Evolutionary conservation across 768 basidiomycete genomes (phyloP).

Genomic region (Phanerochaete carnosa): DNA sequence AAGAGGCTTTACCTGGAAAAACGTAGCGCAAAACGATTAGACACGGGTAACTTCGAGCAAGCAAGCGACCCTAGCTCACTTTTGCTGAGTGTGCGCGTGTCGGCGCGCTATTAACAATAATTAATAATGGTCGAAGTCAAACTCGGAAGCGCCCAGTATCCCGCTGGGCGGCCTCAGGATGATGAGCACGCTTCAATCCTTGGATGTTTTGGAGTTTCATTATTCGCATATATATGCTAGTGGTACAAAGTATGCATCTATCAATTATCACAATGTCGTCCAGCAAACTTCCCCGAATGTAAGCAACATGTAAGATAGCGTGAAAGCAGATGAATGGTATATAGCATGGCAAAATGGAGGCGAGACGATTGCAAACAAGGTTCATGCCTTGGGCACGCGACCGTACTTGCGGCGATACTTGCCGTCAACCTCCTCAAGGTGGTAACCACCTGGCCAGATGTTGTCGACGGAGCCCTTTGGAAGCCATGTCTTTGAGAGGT

Average conservation of each 20-base stretch:
- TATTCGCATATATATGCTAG: neutral
- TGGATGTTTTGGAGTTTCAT: neutral
- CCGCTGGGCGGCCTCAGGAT: neutral
- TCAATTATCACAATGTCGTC: constrained; percentile 6
- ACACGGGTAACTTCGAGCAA: too few relatives aligned
- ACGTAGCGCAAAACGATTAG: too few relatives aligned
- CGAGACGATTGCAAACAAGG: neutral
- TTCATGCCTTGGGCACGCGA: constrained; percentile 32
- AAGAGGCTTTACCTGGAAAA: too few relatives aligned
- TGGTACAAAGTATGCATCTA: constrained; percentile 3
- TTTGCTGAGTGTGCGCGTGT: too few relatives aligned
- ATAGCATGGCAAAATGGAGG: neutral
- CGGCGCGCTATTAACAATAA: too few relatives aligned
- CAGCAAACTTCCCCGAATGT: neutral
- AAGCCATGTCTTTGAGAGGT: constrained; percentile 82
- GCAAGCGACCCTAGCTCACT: too few relatives aligned
- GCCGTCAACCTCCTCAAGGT: constrained; percentile 85
- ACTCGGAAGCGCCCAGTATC: neutral
- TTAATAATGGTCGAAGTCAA: too few relatives aligned
- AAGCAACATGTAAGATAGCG: neutral
- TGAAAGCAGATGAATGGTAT: constrained; percentile 5
- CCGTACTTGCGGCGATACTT: constrained; percentile 92
- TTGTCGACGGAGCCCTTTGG: constrained; percentile 87
- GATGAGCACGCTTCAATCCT: neutral
- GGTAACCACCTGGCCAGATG: constrained; percentile 93